A percentile compares a stretch with the other conserved stretches of the same genome.
Conservation (phyloP, 495 filamentous ascomycete genomes). For the Neurospora tetrasperma region DNA sequence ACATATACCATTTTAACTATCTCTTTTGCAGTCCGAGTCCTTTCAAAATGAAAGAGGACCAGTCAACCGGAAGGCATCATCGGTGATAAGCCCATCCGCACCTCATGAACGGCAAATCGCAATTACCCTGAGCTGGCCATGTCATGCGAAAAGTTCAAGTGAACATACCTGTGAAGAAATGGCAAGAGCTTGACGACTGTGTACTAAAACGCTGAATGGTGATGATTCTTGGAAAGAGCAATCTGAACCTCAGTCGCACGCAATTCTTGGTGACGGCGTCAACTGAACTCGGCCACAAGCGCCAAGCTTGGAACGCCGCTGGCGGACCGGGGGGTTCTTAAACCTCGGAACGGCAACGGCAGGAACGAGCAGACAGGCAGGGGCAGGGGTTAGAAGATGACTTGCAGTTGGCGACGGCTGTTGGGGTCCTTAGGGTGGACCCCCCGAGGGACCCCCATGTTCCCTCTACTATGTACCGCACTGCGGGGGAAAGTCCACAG, state of each 20-base stretch:
- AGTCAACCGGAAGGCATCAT: neutral
- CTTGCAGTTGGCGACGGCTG: slow-evolving; percentile 7
- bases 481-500: neutral
- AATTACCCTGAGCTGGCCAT: neutral
- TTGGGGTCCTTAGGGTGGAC: neutral
- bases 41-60: too few species aligned
- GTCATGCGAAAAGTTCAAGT: neutral
- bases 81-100: neutral
- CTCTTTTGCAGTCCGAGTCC: too few species aligned
- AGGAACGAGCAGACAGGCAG: neutral
- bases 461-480: too few species aligned
- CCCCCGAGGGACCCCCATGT: too few species aligned
- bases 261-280: neutral
- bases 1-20: too few species aligned
- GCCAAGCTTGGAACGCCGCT: neutral
- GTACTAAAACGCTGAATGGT: neutral
- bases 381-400: slow-evolving; percentile 3
- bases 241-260: neutral
- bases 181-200: neutral
- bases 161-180: neutral
- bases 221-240: neutral
- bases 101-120: neutral
- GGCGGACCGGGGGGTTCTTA: neutral
- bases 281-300: neutral
- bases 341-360: slow-evolving; percentile 11